Conservation (phyloP, 352 stramenopile genomes). For the Phytophthora ohioensis region DNA sequence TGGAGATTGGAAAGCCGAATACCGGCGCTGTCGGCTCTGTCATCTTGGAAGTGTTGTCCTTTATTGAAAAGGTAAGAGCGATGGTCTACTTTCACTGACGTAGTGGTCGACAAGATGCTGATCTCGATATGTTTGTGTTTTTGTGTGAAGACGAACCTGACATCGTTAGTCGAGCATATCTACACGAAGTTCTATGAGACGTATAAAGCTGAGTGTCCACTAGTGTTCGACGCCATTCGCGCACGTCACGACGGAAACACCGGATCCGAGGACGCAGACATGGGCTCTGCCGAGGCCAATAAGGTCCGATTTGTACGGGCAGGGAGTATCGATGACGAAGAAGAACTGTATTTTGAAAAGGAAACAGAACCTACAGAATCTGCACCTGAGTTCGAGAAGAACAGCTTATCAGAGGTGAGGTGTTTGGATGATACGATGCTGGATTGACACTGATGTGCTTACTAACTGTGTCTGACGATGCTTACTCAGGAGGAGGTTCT, state of each 20-base stretch:
- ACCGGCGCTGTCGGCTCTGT: constrained; percentile 72
- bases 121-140: constrained; percentile 11
- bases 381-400: constrained; percentile 50
- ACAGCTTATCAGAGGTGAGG: constrained; percentile 56
- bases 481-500: constrained; percentile 50
- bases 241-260: constrained; percentile 64
- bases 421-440: background rate
- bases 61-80: constrained; percentile 72
- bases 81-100: background rate
- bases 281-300: constrained; percentile 36
- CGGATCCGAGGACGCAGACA: constrained; percentile 29
- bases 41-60: constrained; percentile 77
- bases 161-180: constrained; percentile 78
- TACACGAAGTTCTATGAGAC: constrained; percentile 83
- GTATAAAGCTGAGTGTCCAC: constrained; percentile 73
- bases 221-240: constrained; percentile 80
- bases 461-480: constrained; percentile 15
- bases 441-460: background rate
- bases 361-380: constrained; percentile 56
- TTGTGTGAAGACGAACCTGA: constrained; percentile 63
- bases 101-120: background rate
- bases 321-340: constrained; percentile 70
- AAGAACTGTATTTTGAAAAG: constrained; percentile 85
- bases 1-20: constrained; percentile 63
- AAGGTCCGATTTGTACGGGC: constrained; percentile 68